These are phyloP conservation scores for Stentor coeruleus DNA, from an alignment of 73 alveolate genomes.

Conservation along the genomic window DNA sequence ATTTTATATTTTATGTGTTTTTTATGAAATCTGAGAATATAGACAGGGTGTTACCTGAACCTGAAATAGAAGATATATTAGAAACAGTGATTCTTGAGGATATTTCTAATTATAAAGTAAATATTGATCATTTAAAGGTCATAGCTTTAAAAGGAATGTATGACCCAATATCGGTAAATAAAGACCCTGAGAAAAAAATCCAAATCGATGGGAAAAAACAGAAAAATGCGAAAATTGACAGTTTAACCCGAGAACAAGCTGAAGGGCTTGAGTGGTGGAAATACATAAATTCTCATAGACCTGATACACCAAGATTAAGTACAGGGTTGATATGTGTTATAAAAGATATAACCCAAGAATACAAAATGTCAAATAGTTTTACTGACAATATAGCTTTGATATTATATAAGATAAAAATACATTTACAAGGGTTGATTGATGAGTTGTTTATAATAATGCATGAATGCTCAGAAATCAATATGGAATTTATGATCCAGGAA, in stretches of 20 bases:
- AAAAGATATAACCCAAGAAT: not conserved
- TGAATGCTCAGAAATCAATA: not conserved
- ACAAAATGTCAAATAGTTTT: too few relatives aligned
- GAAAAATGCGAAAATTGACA: constrained; percentile 4
- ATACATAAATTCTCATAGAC: not conserved
- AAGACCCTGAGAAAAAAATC: not conserved
- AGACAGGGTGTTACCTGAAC: not conserved
- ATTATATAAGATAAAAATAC: not conserved
- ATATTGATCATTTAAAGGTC: not conserved
- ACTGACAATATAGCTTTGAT: not conserved
- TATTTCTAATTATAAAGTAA: not conserved
- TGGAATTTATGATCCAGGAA: constrained; percentile 19
- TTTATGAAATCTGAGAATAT: not conserved
- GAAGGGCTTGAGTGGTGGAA: constrained; percentile 19
- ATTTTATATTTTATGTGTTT: not conserved
- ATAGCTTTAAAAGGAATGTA: not conserved
- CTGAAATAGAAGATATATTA: not conserved
- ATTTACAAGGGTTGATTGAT: not conserved
- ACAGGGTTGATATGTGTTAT: constrained; percentile 8
- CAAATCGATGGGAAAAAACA: not conserved
- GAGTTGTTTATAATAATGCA: not conserved
- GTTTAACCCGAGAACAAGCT: constrained; percentile 21
- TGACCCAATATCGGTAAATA: not conserved
- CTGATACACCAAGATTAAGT: not conserved
- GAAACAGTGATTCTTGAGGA: not conserved